Conservation (phyloP, 257 asterid genomes). For the Nicotiana knightiana region DNA sequence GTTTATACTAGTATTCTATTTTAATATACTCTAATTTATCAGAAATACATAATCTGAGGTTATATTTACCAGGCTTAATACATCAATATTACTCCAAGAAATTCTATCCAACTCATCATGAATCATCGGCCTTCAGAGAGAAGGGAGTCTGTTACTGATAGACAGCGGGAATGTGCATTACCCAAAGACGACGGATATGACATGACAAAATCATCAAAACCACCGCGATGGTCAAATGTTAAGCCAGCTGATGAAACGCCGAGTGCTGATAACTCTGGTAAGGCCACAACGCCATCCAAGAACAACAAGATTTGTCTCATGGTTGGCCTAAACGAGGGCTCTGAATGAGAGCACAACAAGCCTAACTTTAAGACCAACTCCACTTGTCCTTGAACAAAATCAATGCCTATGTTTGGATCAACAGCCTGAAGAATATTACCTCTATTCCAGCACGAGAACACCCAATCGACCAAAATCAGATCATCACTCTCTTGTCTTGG, state of each 20-base stretch:
- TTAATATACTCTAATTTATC: background rate
- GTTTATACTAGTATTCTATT: background rate
- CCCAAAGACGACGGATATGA: conserved; percentile 26
- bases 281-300: conserved; percentile 34
- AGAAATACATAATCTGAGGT: background rate
- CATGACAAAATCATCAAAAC: conserved; percentile 33
- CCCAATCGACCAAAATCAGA: conserved; percentile 47
- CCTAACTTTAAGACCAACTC: conserved; percentile 54
- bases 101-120: background rate
- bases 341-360: conserved; percentile 39
- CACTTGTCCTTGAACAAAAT: conserved; percentile 31
- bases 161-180: conserved; percentile 11
- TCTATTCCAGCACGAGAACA: conserved; percentile 33
- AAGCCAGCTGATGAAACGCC: conserved; percentile 20
- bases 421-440: conserved; percentile 38
- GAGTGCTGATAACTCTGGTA: conserved; percentile 38
- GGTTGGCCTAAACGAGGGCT: conserved; percentile 39
- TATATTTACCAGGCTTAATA: background rate
- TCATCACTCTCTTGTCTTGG: conserved; percentile 21
- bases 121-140: conserved; percentile 38
- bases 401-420: conserved; percentile 37
- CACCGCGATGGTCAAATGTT: conserved; percentile 16
- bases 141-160: conserved; percentile 28
- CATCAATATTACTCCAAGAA: background rate
- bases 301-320: conserved; percentile 40